Evolutionary conservation across 768 basidiomycete species (phyloP).

Genomic region (Dentipellis fragilis): DNA sequence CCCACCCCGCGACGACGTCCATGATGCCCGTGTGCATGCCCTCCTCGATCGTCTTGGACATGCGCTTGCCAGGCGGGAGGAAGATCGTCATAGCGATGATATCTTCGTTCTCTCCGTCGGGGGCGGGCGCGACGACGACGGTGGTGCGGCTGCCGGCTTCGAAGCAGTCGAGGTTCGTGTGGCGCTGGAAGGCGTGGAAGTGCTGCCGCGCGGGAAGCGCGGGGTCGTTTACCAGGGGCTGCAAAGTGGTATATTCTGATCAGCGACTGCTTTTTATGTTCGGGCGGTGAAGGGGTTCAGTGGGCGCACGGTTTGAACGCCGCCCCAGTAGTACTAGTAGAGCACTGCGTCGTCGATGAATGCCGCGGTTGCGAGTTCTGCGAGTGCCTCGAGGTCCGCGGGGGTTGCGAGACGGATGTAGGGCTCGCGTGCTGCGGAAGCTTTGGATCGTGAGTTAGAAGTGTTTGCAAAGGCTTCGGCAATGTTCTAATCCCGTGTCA

Average conservation of each 20-base stretch:
- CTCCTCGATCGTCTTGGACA: neutral
- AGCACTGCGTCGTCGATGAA: neutral
- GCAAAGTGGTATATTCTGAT: neutral
- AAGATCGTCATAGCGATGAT: neutral
- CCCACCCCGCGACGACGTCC: neutral
- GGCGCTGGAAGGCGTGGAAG: neutral
- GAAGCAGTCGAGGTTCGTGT: neutral
- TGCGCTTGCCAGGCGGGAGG: neutral
- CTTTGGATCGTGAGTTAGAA: too few relatives aligned
- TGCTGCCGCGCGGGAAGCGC: neutral
- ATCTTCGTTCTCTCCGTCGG: neutral
- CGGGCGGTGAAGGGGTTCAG: neutral
- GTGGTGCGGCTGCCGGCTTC: neutral
- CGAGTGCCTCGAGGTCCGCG: neutral
- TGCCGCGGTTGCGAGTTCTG: neutral
- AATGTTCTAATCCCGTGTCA: too few relatives aligned
- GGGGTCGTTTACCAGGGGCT: neutral
- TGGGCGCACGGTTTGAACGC: neutral
- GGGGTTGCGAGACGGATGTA: neutral
- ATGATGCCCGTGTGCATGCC: neutral
- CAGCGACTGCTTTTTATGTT: neutral
- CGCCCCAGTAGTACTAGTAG: neutral
- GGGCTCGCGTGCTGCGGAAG: neutral
- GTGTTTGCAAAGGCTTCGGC: too few relatives aligned
- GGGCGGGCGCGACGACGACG: neutral